Evolutionary conservation across 768 basidiomycete species (phyloP), one percentile per base, ranked within the genome.

Genomic region (Mycena indigotica): DNA sequence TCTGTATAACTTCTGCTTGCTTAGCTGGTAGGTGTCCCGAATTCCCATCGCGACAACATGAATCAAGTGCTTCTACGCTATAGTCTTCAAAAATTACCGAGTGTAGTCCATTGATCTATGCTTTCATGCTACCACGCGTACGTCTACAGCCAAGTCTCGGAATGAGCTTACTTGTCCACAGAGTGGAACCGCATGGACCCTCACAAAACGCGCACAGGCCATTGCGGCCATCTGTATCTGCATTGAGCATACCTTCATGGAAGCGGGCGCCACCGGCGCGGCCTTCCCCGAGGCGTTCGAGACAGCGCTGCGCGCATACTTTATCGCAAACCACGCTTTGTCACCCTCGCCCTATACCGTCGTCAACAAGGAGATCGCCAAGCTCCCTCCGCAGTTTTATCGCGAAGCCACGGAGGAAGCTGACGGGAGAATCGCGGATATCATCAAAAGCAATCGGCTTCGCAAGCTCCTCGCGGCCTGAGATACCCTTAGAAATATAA

Each of bases 181-280:
- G 24, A 26, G 5, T 5, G 13, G 28, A 26, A 48, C 21, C 5
- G 5, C 46, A 5, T 48, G 46, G 46, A 48, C 46, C 24, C 8
- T 26, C 19, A 28, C 46, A 48, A 48, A n/a, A 28, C 46, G 46
- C 21, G 21, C 25, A 5, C 24, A 48, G n/a, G 46, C n/a, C 19
- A n/a, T 48, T 8, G 46, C 46, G 4, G 52, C 52, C 13, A 16
- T 40, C n/a, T 53, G 52, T 25, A 53, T 53, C 19, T 53, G 52
- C 24, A 17, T 39, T 26, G 52, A 53, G 23, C 52, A 53, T 39
- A 53, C 52, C 19, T 38, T 40, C 52, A 53, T 26, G 15, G 19
- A 53, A 40, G 52, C 32, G 4, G 38, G 23, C 24, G 52, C 38
- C 5, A 13, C 12, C 4, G 24, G 3, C 5, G 17, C 8, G 16